Base-by-base conservation (phyloP, 805 yeast genomes). In the Cyberlindnera mississippiensis region DNA sequence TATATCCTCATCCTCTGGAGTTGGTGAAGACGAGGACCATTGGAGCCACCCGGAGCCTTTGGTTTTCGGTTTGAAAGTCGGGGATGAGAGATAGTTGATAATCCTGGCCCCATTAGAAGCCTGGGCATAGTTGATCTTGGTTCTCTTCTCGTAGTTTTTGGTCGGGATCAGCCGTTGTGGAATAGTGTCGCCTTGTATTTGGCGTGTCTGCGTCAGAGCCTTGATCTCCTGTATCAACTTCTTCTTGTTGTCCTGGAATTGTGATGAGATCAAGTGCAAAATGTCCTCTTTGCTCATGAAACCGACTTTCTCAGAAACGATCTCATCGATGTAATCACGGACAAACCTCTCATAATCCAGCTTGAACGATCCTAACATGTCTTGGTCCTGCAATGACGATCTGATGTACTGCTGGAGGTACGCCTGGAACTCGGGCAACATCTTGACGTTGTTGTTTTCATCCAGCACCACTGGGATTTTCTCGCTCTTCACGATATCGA, bases 71-170 rank as follows among this genome's bases (percentile, higher is more conserved):
- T 46, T 41, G 40, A 61, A 64, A 2, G 66, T 60, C 13, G 50
- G 24, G 1, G 72, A 64, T 2, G 69, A 60, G 31, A 66, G 42
- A 40, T 61, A 62, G 40, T 65, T 64, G 22, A 68, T 46, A 19
- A 68, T 46, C 37, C 64, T 55, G 7, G 71, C 65, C 4, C 72
- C 72, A 16, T 42, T 44, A 1, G 44, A 36, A 5, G 45, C 12
- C 26, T 42, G 46, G 9, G 48, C 41, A 35, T 44, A 43, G 38
- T 47, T 38, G 13, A 41, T 18, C 28, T 44, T 44, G 16, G 34
- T 4, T 17, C 31, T 35, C 26, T 26, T 31, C 6, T 24, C 5
- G 7, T 26, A 14, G 4, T 17, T 28, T 10, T 30, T 17, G 2
- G 31, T 30, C 3, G 46, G 35, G 2, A 48, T 41, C 26, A 42